Base-by-base conservation (phyloP, 345 rosid genomes). In the Aquilaria sinensis region DNA sequence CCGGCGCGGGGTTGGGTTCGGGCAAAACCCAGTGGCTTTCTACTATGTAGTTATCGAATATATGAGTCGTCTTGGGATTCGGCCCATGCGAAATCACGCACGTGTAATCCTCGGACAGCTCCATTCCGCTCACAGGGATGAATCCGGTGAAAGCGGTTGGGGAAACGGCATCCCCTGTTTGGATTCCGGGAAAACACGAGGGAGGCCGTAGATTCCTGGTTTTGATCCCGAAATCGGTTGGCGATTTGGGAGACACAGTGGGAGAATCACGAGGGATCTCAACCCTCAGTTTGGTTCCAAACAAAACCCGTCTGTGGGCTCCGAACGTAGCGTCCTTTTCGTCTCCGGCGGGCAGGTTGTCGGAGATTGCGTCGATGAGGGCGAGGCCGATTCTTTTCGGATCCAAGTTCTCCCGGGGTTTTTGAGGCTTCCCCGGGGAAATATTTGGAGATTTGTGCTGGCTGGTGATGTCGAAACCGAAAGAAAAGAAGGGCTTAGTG, bases 31-130 rank as follows among this genome's bases (percentile, higher is more conserved):
- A 56, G 61, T 64, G 70, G 63, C 62, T 68, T 63, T 81, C 93
- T 16, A 92, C 77, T 61, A 92, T 67, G 70, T 87, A 84, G 78
- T 90, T 78, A 50, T 85, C 88, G 69, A 85, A 89, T 52, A 89
- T 86, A 67, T 83, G 98, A 10, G 93, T 92, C 50, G 92, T 82
- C 67, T 71, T 85, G 4, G 97, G 94, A 61, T 87, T 84, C 3
- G 93, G 83, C 13, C 96, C 97, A 59, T 79, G 88, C 49, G 83
- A 78, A 31, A 80, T 81, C 61, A 92, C 92, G 51, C 98, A 66
- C 7, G 97, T 89, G 53, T 92, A 92, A 59, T 92, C 98, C 69
- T 87, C 98, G 34, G 86, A 84, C 53, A 81, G 82, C 77, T 87
- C 94, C 78, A 91, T 83, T 62, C 85, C 87, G 47, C 74, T 80